Conservation (phyloP, 2,329 filamentous ascomycete species). For the Colletotrichum tanaceti region DNA sequence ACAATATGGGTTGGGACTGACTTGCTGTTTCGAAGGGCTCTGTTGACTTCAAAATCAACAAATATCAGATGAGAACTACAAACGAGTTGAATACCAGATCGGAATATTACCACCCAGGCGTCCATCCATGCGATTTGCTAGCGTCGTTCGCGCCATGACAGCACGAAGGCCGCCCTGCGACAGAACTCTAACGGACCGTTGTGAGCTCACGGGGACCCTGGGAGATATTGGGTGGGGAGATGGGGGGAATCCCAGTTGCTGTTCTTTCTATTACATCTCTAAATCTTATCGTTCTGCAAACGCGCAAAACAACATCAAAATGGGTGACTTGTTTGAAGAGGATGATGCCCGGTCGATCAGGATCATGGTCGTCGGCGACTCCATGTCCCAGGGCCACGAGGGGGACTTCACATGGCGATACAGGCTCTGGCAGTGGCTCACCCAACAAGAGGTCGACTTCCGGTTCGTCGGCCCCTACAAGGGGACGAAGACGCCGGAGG, state of each 20-base stretch:
- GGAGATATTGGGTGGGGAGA: too few relatives aligned
- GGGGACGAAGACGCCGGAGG: slow-evolving; percentile 46
- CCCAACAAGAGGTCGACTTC: slow-evolving; percentile 42
- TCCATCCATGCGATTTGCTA: background rate
- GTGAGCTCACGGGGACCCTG: too few relatives aligned
- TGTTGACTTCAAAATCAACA: background rate
- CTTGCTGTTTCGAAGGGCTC: background rate
- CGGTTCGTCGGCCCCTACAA: slow-evolving; percentile 52
- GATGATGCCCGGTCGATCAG: slow-evolving; percentile 18
- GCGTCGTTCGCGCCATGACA: background rate
- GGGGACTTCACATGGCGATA: slow-evolving; percentile 58
- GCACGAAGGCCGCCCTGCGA: background rate
- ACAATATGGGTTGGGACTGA: too few relatives aligned
- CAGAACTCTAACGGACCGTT: background rate
- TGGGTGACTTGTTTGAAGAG: background rate
- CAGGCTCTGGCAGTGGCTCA: slow-evolving; percentile 55
- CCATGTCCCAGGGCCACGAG: slow-evolving; percentile 53
- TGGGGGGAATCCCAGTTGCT: background rate
- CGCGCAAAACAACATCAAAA: background rate
- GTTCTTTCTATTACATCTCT: too few relatives aligned
- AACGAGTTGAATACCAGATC: background rate
- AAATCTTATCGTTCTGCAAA: background rate
- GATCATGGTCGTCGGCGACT: slow-evolving; percentile 54
- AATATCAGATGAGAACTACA: background rate
- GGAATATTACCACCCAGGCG: background rate